A percentile compares a stretch with the other conserved stretches of the same genome.
phyloP scores from a whole-genome alignment of 345 rosid genomes.

The sweet orange (Citrus sinensis) region DNA sequence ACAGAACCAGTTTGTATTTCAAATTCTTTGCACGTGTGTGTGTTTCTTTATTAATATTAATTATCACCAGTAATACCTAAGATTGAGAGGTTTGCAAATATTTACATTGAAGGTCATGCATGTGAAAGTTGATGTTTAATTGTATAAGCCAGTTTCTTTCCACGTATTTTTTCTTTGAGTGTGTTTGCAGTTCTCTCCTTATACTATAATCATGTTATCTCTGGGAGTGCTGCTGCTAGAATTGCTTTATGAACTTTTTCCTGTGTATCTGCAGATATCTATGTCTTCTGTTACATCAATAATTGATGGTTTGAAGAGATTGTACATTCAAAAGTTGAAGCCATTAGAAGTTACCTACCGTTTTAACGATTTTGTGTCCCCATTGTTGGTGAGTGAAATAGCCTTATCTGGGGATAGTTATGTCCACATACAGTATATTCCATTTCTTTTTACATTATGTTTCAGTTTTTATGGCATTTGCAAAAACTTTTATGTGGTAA shows the following conservation, averaged over 20 bases:
- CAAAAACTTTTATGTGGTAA: slow-evolving; percentile 10
- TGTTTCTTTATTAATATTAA: background rate
- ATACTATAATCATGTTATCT: background rate
- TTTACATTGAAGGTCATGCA: background rate
- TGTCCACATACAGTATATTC: background rate
- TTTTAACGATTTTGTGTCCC: slow-evolving; percentile 94
- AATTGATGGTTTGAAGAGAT: slow-evolving; percentile 83
- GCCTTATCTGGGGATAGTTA: background rate
- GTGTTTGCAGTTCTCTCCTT: background rate
- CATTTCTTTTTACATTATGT: slow-evolving; percentile 11
- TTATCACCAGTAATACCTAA: background rate
- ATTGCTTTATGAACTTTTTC: background rate
- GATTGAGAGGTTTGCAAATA: background rate
- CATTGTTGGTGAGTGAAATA: slow-evolving; percentile 60
- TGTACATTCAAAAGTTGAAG: slow-evolving; percentile 84
- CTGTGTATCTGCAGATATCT: slow-evolving; percentile 44
- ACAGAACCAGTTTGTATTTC: background rate
- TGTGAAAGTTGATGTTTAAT: background rate
- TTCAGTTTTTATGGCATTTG: background rate
- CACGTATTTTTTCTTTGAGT: background rate
- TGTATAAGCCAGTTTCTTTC: background rate
- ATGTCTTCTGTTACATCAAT: slow-evolving; percentile 87
- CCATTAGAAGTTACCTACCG: slow-evolving; percentile 85
- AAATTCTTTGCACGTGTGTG: too few relatives aligned
- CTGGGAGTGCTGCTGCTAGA: background rate